A percentile compares a stretch with the other conserved stretches of the same genome.
Conservation (phyloP, 2,329 filamentous ascomycete genomes). For the Cladosporium sp. region DNA sequence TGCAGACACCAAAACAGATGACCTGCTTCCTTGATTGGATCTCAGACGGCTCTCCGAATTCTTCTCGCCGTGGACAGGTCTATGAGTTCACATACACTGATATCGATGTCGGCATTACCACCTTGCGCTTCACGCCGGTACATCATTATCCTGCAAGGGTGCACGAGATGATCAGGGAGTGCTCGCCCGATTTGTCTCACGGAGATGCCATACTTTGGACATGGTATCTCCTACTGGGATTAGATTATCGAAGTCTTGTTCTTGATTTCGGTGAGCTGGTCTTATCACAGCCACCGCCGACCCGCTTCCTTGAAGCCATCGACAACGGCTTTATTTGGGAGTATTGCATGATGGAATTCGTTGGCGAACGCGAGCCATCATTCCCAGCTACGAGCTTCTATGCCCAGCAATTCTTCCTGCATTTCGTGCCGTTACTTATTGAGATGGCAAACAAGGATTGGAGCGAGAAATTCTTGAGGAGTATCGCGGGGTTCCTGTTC, state of each 20-base stretch:
- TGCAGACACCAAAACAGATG: background rate
- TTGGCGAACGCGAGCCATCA: background rate
- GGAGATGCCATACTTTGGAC: background rate
- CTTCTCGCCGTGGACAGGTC: too few species aligned
- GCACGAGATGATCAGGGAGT: background rate
- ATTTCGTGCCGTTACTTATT: background rate
- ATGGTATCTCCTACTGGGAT: background rate
- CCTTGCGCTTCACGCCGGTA: background rate
- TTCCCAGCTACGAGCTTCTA: background rate
- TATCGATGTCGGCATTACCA: background rate
- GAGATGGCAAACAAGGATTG: background rate
- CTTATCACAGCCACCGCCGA: background rate
- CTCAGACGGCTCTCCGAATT: background rate
- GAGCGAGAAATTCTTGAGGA: background rate
- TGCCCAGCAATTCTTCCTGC: background rate
- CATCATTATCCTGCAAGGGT: background rate
- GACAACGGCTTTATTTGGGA: background rate
- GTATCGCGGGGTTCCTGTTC: background rate
- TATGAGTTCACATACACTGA: background rate
- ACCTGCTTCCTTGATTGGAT: background rate
- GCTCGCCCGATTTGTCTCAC: background rate
- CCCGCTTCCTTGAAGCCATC: background rate
- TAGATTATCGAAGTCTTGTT: background rate
- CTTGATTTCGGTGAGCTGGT: background rate
- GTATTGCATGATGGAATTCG: background rate